A percentile compares a stretch with the other conserved stretches of the same genome.
phyloP scores from a whole-genome alignment of 2,329 filamentous ascomycete genomes.

The Rutstroemia sp. region DNA sequence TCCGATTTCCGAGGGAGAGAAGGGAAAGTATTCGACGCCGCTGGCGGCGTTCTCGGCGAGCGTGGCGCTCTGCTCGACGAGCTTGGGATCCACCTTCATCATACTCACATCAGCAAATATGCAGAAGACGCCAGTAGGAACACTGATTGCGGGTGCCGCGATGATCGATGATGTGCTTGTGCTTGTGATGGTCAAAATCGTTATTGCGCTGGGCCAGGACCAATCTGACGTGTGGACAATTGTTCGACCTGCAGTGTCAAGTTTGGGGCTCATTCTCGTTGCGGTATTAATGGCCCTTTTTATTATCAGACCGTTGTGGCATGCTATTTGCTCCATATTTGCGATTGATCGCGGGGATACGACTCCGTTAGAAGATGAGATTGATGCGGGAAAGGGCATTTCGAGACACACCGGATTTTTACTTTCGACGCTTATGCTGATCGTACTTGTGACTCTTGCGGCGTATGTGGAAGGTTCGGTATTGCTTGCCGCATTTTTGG shows the following conservation, averaged over 20 bases:
- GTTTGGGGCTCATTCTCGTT: background rate
- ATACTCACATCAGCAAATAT: constrained; percentile 5
- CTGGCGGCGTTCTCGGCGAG: constrained; percentile 7
- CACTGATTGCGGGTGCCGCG: constrained; percentile 1
- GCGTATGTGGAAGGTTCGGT: constrained; percentile 3
- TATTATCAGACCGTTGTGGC: background rate
- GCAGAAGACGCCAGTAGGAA: constrained; percentile 5
- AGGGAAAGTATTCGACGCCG: background rate
- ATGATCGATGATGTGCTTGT: constrained; percentile 6
- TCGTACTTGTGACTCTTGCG: background rate
- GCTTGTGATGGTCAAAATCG: constrained; percentile 7
- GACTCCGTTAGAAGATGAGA: background rate
- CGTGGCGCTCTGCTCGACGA: constrained; percentile 6
- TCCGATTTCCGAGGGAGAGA: background rate
- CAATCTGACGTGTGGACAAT: constrained; percentile 1
- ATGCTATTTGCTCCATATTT: background rate
- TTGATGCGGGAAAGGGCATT: background rate
- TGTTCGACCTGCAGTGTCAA: constrained; percentile 3
- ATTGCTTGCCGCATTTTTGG: constrained; percentile 3
- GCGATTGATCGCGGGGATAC: background rate
- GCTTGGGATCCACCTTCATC: constrained; percentile 4
- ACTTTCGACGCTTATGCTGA: background rate
- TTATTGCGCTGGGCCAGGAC: background rate
- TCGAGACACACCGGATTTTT: constrained; percentile 1
- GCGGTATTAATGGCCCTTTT: background rate